Base-by-base conservation (phyloP, 176 grass and related monocot species). In the Neostapfia colusana region DNA sequence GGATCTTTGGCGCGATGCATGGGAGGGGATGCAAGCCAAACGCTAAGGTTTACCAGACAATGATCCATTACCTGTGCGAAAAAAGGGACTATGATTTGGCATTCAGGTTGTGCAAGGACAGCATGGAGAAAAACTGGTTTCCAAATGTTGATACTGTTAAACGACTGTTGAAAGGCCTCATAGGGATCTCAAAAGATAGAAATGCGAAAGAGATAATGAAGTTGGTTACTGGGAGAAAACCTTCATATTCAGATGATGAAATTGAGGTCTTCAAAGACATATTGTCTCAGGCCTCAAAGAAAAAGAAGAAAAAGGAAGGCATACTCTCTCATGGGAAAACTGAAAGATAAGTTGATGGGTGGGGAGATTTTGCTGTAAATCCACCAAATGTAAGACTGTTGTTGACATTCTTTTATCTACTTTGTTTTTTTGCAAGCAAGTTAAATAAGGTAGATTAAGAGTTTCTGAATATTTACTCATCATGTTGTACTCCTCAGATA, bases 31-130 rank as follows among this genome's bases (percentile, higher is more conserved):
- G 86, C 71, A 84, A 94, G 53, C 91, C 88, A 70, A 94, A 94
- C 69, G 34, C 15, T 35, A 92, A 85, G 69, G 81, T 98, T 79
- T 98, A 92, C 80, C 91, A 98, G 82, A 98, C 95, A 24, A 98
- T 98, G 89, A 69, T 98, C 63, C 95, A 98, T 90, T 98, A 94
- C 73, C 89, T 98, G 50, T 94, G 87, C 63, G 61, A 94, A 70
- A 80, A 36, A 75, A 85, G 55, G 70, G 84, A 98, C n/a, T 92
- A 92, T 67, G 83, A 85, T 79, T 73, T 88, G 63, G 84, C 88
- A 82, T 94, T 88, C 64, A 94, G 84, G 51, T 76, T 94, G 38
- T 98, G 95, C 55, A 92, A 90, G 77, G 85, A 86, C 11, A 84
- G 87, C 85, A 94, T 98, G 86, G 87, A 94, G 45, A 93, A 79